Evolutionary conservation across 192 early-diverging fungal genomes (phyloP), one percentile per base, ranked within the genome.

Genomic region (Backusella macrospora): DNA sequence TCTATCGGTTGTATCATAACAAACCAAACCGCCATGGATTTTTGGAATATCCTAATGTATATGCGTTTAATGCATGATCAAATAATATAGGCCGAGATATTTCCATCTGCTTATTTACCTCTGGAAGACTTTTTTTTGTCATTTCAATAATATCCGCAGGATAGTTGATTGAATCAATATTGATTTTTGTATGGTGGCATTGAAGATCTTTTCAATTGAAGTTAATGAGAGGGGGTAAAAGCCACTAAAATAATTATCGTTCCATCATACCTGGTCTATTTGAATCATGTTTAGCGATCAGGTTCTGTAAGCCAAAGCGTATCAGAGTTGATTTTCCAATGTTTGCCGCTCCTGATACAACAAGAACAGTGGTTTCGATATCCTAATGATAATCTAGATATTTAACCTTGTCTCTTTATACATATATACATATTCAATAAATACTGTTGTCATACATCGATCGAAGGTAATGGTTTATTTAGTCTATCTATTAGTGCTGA

Each of bases 11-110:
- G 59, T 44, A 16, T 76, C 74, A 52, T 76, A 80, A 55, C 78
- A 80, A 46, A 80, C 55, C 38, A 80, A 64, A n/a, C 69, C 74
- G 38, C 70, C 78, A 43, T 76, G 62, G 21, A 80, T 62, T 21
- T 44, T 52, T 40, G 73, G 49, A 59, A 48, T 43, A 45, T 29
- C 34, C 59, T 72, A 23, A 59, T 59, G 5, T 43, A 26, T 23
- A 23, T 59, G 29, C 18, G 26, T 59, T 59, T 59, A 5, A 59
- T 59, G 18, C 52, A 59, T 59, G 48, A 68, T n/a, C 45, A 68
- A 46, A 66, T 42, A 40, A 40, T 34, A 34, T 34, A 7, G 8
- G n/a, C 9, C 29, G 13, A 42, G 15, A 43, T 49, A 18, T 48
- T 69, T 69, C 48, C 0, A 7, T 68, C 14, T 29, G 18, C 4